A percentile compares a stretch with the other conserved stretches of the same genome.
phyloP scores from a whole-genome alignment of 768 basidiomycete species.

The Paxillus involutus region DNA sequence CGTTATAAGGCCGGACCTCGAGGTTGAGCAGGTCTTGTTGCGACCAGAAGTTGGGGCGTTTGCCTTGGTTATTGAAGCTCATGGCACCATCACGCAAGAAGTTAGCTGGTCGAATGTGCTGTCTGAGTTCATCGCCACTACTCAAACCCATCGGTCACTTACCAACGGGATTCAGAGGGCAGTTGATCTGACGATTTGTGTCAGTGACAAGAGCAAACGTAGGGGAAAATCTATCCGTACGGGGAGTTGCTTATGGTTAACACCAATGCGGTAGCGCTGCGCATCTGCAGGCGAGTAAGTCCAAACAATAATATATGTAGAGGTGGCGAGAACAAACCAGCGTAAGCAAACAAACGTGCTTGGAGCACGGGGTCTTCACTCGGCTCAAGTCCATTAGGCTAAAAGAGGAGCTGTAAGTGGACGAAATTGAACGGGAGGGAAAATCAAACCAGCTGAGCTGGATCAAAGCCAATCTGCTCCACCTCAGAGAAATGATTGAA shows the following conservation, averaged over 20 bases:
- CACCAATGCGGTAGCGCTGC: slow-evolving; percentile 38
- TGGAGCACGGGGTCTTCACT: slow-evolving; percentile 60
- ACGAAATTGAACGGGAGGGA: neutral
- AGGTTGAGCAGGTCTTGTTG: slow-evolving; percentile 35
- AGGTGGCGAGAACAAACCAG: slow-evolving; percentile 30
- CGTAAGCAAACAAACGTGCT: slow-evolving; percentile 57
- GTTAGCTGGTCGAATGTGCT: slow-evolving; percentile 25
- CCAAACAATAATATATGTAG: neutral
- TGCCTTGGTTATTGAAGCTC: slow-evolving; percentile 38
- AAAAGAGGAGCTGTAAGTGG: neutral
- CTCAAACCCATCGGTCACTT: slow-evolving; percentile 4
- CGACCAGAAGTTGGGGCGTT: slow-evolving; percentile 39
- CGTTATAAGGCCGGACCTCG: slow-evolving; percentile 32
- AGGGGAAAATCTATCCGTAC: slow-evolving; percentile 8
- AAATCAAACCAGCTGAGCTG: slow-evolving; percentile 44
- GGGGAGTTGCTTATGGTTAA: slow-evolving; percentile 40
- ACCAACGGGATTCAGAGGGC: slow-evolving; percentile 38
- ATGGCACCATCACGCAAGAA: slow-evolving; percentile 41
- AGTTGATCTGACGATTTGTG: slow-evolving; percentile 28
- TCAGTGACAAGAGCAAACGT: neutral
- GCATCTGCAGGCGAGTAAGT: slow-evolving; percentile 26
- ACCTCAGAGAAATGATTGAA: slow-evolving; percentile 37
- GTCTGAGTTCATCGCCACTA: neutral
- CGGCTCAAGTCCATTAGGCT: slow-evolving; percentile 41
- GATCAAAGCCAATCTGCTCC: slow-evolving; percentile 48